Evolutionary conservation across 768 basidiomycete species (phyloP).

Genomic region (Plicaturopsis crispa): DNA sequence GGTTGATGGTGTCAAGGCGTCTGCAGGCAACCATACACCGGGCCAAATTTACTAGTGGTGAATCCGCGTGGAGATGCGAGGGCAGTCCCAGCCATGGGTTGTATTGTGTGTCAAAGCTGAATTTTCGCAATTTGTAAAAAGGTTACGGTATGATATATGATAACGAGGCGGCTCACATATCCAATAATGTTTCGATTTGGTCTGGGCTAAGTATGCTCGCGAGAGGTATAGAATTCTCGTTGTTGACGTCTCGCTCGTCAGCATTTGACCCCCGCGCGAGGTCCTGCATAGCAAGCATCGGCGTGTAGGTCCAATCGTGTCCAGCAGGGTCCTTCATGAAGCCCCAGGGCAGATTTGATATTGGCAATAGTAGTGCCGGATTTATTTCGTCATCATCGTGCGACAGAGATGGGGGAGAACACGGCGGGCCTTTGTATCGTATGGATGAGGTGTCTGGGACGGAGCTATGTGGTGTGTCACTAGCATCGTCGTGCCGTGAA

Average conservation of each 20-base stretch:
- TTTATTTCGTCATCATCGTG: constrained; percentile 19
- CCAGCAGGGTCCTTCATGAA: constrained; percentile 28
- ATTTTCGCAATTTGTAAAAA: constrained; percentile 2
- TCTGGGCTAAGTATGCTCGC: constrained; percentile 23
- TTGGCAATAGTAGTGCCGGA: constrained; percentile 27
- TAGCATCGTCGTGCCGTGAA: background rate
- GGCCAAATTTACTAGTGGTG: constrained; percentile 31
- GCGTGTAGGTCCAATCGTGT: constrained; percentile 35
- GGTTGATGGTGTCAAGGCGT: constrained; percentile 29
- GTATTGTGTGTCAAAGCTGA: constrained; percentile 35
- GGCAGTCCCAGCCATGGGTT: constrained; percentile 36
- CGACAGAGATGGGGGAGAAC: constrained; percentile 3
- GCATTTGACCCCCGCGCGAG: constrained; percentile 21
- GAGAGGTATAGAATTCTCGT: constrained; percentile 18
- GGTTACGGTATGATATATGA: background rate
- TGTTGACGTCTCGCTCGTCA: constrained; percentile 14
- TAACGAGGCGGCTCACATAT: constrained; percentile 22
- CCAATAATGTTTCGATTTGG: constrained; percentile 27
- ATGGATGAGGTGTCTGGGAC: no score
- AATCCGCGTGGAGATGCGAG: constrained; percentile 18
- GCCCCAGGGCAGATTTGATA: constrained; percentile 28
- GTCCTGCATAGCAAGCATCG: constrained; percentile 38
- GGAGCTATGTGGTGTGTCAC: no score
- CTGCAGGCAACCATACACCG: constrained; percentile 39
- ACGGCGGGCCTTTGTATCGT: background rate